Base-by-base conservation (phyloP, 192 early-diverging fungal genomes). In the Coemansia sp. region DNA sequence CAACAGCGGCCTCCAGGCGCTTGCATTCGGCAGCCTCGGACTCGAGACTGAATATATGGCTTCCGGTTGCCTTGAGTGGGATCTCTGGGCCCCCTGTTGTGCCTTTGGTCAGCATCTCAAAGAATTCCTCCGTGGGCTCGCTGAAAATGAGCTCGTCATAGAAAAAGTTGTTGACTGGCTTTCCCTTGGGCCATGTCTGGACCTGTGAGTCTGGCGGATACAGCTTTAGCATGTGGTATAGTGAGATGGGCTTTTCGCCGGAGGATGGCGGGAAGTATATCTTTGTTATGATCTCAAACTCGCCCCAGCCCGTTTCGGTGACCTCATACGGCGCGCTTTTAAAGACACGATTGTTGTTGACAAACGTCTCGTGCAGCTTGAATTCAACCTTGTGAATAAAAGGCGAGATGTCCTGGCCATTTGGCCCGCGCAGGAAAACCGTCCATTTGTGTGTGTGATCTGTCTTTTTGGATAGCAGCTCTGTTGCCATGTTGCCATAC, bases 371-470 rank as follows among this genome's bases (percentile, higher is more conserved):
- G 72, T 99, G 97, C 25, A 99, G 86, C 69, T 94, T 95, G 80
- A 99, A 96, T 51, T 86, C 84, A 12, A 99, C 97, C 70, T 92
- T 91, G 75, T 91, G 89, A 58, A 99, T 85, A 63, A 89, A 93
- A 52, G 87, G 87, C 16, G 90, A 87, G 36, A 97, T 82, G 63
- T 97, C 96, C 72, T 96, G 91, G 59, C 88, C 90, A 70, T 95
- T 89, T 28, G 91, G 71, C 5, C 94, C 94, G 14, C 89, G 84
- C 16, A 99, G 85, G 54, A 88, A 93, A 5, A 99, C 89, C 0
- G 90, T 95, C 97, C 97, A 99, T 67, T 89, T 88, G 84, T 99
- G 97, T 14, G 97, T 98, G 68, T 99, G 95, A 51, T 91, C 88
- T 1, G 89, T 84, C 72, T 95, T 91, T 33, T 81, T 74, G 5